Evolutionary conservation across 306 rosid species (phyloP).

Genomic region (Alnus glutinosa): DNA sequence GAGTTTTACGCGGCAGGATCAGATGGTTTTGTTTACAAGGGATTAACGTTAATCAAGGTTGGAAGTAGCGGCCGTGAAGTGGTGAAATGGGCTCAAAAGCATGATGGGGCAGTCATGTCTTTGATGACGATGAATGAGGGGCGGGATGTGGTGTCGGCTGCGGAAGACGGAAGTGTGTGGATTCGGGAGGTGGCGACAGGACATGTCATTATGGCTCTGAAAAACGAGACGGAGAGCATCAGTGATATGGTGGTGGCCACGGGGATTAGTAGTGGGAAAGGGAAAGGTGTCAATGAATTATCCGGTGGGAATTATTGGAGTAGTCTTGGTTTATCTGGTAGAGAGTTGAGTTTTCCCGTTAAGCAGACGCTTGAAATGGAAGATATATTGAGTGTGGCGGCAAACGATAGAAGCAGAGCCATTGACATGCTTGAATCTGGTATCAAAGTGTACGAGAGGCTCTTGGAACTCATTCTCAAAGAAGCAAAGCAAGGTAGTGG

Average conservation of each 20-base stretch:
- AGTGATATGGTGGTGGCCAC: constrained; percentile 56
- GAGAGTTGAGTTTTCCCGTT: constrained; percentile 28
- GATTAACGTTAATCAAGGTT: not conserved
- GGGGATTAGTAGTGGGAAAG: constrained; percentile 15
- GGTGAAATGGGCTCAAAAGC: constrained; percentile 37
- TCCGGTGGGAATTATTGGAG: not conserved
- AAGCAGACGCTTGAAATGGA: constrained; percentile 40
- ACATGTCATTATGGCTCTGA: constrained; percentile 42
- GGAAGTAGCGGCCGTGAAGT: constrained; percentile 22
- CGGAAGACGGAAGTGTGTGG: constrained; percentile 73
- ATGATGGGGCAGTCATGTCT: constrained; percentile 43
- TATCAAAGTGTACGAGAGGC: constrained; percentile 57
- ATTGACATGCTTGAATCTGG: constrained; percentile 68
- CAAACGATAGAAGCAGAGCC: constrained; percentile 47
- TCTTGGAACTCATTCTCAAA: constrained; percentile 63
- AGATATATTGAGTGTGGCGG: constrained; percentile 20
- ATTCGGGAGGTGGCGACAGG: constrained; percentile 49
- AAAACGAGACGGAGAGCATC: constrained; percentile 32
- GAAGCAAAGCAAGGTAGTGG: constrained; percentile 44
- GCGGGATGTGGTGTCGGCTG: constrained; percentile 55
- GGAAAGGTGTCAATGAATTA: not conserved
- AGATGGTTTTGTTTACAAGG: constrained; percentile 63
- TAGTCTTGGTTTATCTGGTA: constrained; percentile 14
- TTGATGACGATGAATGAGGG: constrained; percentile 49
- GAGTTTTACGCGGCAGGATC: constrained; percentile 61